Percentiles rank a stretch among this genome's conserved stretches.
These are phyloP conservation scores for Paragyromitra xinjiangensis DNA, from an alignment of 495 filamentous ascomycete genomes.

Conservation along the genomic window DNA sequence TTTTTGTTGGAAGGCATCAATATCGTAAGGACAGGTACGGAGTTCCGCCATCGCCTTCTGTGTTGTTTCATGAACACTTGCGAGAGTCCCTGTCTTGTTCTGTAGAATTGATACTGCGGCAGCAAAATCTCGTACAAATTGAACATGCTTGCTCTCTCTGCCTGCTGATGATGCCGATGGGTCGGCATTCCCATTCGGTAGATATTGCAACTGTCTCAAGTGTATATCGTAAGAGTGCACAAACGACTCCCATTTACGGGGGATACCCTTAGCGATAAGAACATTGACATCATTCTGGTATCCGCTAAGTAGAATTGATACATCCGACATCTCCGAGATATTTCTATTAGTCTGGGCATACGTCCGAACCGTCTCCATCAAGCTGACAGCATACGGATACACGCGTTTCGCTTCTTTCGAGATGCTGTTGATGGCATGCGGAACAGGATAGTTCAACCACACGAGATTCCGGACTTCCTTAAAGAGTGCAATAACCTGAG, in stretches of 20 bases:
- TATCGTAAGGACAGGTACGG: conserved; percentile 83
- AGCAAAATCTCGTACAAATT: conserved; percentile 94
- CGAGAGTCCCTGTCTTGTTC: conserved; percentile 78
- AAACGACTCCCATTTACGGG: conserved; percentile 94
- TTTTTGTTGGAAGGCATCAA: conserved; percentile 76
- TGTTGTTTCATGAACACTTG: conserved; percentile 80
- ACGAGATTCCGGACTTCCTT: conserved; percentile 97
- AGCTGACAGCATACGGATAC: conserved; percentile 94
- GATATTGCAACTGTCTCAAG: conserved; percentile 70
- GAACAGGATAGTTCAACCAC: conserved; percentile 91
- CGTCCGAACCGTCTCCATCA: conserved; percentile 97
- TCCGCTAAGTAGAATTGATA: conserved; percentile 84
- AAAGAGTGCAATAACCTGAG: conserved; percentile 94
- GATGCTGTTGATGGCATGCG: conserved; percentile 90
- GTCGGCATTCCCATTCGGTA: conserved; percentile 70
- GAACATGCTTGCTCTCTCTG: conserved; percentile 89
- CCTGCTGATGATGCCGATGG: conserved; percentile 64
- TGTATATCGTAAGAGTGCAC: conserved; percentile 95
- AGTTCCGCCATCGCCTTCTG: conserved; percentile 83
- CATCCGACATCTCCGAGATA: conserved; percentile 83
- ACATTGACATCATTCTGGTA: conserved; percentile 87
- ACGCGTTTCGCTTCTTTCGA: conserved; percentile 97
- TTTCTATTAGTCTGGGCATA: conserved; percentile 83
- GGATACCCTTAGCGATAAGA: conserved; percentile 83
- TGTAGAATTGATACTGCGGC: conserved; percentile 84